Evolutionary conservation across 2,329 filamentous ascomycete genomes (phyloP).

Genomic region (Ceratocystis eucalypticola): DNA sequence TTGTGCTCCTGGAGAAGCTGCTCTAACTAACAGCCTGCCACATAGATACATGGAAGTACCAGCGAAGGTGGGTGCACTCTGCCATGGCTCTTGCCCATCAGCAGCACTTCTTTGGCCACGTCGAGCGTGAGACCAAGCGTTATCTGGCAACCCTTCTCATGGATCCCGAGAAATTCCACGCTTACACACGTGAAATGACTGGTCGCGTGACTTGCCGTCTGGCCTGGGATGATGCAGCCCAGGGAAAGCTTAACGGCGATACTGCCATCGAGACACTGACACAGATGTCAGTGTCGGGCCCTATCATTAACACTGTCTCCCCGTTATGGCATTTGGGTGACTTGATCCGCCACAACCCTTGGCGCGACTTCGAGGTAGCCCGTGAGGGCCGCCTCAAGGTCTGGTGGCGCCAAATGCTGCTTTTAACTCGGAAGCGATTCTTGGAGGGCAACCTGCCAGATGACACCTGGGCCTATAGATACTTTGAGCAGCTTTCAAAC

Average conservation of each 20-base stretch:
- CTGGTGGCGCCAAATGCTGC: slow-evolving; percentile 35
- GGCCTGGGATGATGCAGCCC: slow-evolving; percentile 37
- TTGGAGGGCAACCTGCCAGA: slow-evolving; percentile 29
- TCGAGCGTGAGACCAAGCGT: slow-evolving; percentile 34
- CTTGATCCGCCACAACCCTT: slow-evolving; percentile 31
- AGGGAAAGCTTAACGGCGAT: slow-evolving; percentile 34
- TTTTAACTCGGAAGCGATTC: slow-evolving; percentile 31
- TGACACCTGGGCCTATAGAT: slow-evolving; percentile 37
- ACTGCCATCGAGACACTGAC: slow-evolving; percentile 35
- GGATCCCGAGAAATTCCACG: slow-evolving; percentile 34
- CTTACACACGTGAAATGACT: slow-evolving; percentile 36
- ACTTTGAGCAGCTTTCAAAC: slow-evolving; percentile 32
- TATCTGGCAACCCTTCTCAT: slow-evolving; percentile 34
- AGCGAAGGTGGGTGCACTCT: slow-evolving; percentile 40
- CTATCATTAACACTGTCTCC: slow-evolving; percentile 37
- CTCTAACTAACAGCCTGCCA: background rate
- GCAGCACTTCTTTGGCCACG: slow-evolving; percentile 35
- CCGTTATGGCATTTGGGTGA: slow-evolving; percentile 35
- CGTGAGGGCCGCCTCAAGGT: slow-evolving; percentile 32
- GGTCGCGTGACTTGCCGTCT: slow-evolving; percentile 38
- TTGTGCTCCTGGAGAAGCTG: background rate
- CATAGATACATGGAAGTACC: slow-evolving; percentile 35
- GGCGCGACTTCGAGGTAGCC: slow-evolving; percentile 34
- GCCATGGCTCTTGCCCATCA: slow-evolving; percentile 33
- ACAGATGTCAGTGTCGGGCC: slow-evolving; percentile 39